phyloP scores from a whole-genome alignment of 2,329 filamentous ascomycete species.

The Verticillium albo-atrum region DNA sequence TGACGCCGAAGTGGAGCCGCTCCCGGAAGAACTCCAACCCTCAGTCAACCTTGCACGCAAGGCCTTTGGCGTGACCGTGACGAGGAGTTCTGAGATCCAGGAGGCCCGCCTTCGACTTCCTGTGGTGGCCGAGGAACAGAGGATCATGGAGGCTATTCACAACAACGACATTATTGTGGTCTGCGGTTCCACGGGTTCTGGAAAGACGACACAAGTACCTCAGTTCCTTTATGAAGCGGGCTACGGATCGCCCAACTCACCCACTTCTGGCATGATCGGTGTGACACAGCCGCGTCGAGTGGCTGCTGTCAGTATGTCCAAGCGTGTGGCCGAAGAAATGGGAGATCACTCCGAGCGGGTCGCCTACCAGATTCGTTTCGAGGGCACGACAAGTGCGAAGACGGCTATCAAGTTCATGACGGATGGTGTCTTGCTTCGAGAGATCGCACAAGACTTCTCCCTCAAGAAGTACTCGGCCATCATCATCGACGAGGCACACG shows the following conservation, averaged over 20 bases:
- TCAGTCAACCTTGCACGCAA: slow-evolving; percentile 61
- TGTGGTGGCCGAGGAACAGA: slow-evolving; percentile 92
- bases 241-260: slow-evolving; percentile 73
- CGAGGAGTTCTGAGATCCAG: slow-evolving; percentile 69
- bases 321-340: slow-evolving; percentile 82
- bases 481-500: slow-evolving; percentile 94
- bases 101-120: slow-evolving; percentile 74
- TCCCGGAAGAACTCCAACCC: slow-evolving; percentile 62
- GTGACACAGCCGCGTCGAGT: slow-evolving; percentile 93
- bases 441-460: slow-evolving; percentile 85
- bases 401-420: slow-evolving; percentile 99
- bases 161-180: slow-evolving; percentile 87
- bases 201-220: slow-evolving; percentile 95
- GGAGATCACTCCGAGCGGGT: slow-evolving; percentile 73
- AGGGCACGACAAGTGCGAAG: slow-evolving; percentile 72
- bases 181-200: slow-evolving; percentile 92
- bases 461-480: slow-evolving; percentile 88
- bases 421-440: slow-evolving; percentile 88
- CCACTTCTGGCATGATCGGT: slow-evolving; percentile 87
- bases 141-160: slow-evolving; percentile 96
- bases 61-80: slow-evolving; percentile 69
- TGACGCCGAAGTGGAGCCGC: slow-evolving; percentile 64
- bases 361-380: slow-evolving; percentile 92
- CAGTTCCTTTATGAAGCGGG: slow-evolving; percentile 95
- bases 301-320: slow-evolving; percentile 94